A percentile compares a stretch with the other conserved stretches of the same genome.
These are phyloP conservation scores for Panicum hallii DNA, from an alignment of 202 grass and related monocot species.

Conservation along the genomic window DNA sequence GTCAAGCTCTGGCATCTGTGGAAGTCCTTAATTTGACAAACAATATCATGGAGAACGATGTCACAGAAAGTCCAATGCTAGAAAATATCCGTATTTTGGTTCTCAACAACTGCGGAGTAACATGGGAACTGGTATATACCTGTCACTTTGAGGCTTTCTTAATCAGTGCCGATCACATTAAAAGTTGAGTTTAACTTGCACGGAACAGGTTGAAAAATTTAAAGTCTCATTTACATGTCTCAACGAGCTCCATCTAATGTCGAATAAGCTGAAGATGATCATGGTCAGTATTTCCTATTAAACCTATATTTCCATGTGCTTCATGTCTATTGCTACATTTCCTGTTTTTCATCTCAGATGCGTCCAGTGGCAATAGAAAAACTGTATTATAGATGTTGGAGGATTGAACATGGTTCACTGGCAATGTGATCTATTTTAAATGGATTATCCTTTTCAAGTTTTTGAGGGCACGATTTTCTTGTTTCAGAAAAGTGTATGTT, in stretches of 20 bases:
- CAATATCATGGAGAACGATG: constrained; percentile 73
- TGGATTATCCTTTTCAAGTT: constrained; percentile 1
- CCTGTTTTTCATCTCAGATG: constrained; percentile 24
- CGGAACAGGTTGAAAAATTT: constrained; percentile 79
- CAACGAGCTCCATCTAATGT: constrained; percentile 85
- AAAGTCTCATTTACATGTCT: constrained; percentile 63
- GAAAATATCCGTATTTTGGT: constrained; percentile 71
- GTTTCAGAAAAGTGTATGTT: not conserved
- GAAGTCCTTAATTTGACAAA: constrained; percentile 94
- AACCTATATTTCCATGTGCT: constrained; percentile 8
- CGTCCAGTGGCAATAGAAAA: constrained; percentile 1
- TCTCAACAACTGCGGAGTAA: constrained; percentile 77
- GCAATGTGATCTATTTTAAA: constrained; percentile 1
- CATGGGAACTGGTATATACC: constrained; percentile 78
- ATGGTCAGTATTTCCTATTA: constrained; percentile 53
- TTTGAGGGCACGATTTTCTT: not conserved
- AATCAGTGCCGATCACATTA: constrained; percentile 25
- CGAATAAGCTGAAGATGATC: constrained; percentile 72
- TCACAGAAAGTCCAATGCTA: constrained; percentile 56
- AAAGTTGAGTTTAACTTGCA: constrained; percentile 37
- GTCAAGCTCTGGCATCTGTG: constrained; percentile 76
- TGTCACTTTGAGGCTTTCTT: constrained; percentile 26
- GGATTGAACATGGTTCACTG: not conserved
- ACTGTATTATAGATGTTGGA: not conserved
- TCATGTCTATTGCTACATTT: constrained; percentile 6